Evolutionary conservation across 805 yeast species (phyloP).

Genomic region (Kurtzmaniella fragi): DNA sequence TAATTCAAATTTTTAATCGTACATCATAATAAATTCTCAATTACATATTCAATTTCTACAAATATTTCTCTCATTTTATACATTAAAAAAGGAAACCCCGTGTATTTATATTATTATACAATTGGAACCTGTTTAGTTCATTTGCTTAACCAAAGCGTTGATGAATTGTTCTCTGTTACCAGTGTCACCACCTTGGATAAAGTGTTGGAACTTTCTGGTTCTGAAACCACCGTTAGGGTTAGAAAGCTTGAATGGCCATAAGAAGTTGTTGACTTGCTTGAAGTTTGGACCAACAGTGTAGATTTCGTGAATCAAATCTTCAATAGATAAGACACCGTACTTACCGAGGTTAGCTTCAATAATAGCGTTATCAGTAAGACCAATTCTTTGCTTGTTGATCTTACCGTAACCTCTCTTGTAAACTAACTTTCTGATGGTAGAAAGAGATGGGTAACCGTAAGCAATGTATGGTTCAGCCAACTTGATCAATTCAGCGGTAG

Average conservation of each 20-base stretch:
- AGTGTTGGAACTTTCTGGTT: slow-evolving; percentile 95
- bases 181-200: slow-evolving; percentile 96
- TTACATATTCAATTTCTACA: no score
- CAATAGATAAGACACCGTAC: slow-evolving; percentile 88
- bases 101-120: no score
- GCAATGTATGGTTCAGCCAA: slow-evolving; percentile 96
- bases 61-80: no score
- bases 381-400: slow-evolving; percentile 92
- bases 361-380: slow-evolving; percentile 82
- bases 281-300: slow-evolving; percentile 97
- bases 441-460: slow-evolving; percentile 94
- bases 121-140: slow-evolving; percentile 55
- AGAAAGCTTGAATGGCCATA: slow-evolving; percentile 96
- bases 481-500: slow-evolving; percentile 86
- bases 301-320: slow-evolving; percentile 94
- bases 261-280: slow-evolving; percentile 97
- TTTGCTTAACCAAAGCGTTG: slow-evolving; percentile 89
- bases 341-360: slow-evolving; percentile 85
- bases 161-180: slow-evolving; percentile 98
- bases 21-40: no score
- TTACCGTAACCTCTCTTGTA: slow-evolving; percentile 99
- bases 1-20: no score
- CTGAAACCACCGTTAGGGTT: slow-evolving; percentile 99
- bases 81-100: no score
- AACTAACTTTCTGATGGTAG: slow-evolving; percentile 86